phyloP scores from a whole-genome alignment of 306 rosid species.

The Vigna reflexopilosa region DNA sequence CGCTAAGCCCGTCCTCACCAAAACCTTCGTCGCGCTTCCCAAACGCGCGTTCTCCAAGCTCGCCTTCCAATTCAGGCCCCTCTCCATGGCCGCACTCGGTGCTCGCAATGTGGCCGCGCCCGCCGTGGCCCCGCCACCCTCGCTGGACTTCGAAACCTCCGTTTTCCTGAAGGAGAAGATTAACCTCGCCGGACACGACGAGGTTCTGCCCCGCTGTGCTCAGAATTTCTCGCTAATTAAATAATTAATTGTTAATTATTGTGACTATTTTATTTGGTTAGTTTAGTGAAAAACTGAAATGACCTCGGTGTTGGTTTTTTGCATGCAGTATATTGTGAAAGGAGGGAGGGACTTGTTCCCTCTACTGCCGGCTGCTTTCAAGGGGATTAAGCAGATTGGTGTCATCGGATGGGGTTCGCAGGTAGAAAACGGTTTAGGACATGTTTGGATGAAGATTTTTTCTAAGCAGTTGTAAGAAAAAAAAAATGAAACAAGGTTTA shows the following conservation, averaged over 20 bases:
- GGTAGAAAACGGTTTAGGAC: constrained; percentile 49
- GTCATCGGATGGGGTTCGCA: constrained; percentile 99
- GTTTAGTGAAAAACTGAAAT: background rate
- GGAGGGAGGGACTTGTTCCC: constrained; percentile 95
- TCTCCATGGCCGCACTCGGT: constrained; percentile 57
- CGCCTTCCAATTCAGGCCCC: constrained; percentile 30
- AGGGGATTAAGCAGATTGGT: constrained; percentile 95
- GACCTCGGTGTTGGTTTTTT: constrained; percentile 27
- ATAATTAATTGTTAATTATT: too few species aligned
- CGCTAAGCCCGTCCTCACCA: constrained; percentile 6
- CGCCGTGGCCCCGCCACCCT: constrained; percentile 42
- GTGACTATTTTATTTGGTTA: background rate
- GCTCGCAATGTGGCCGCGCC: constrained; percentile 79
- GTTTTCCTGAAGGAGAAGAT: constrained; percentile 86
- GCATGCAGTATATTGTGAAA: constrained; percentile 78
- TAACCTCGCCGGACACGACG: constrained; percentile 89
- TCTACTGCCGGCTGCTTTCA: constrained; percentile 85
- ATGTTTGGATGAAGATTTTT: too few species aligned
- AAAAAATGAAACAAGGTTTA: too few species aligned
- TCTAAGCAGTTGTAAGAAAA: too few species aligned
- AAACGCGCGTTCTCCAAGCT: constrained; percentile 51
- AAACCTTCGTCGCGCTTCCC: constrained; percentile 24
- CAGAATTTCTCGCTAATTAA: background rate
- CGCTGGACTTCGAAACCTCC: constrained; percentile 79
- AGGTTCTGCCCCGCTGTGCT: constrained; percentile 50